Evolutionary conservation across 2,329 filamentous ascomycete species (phyloP), one percentile per base, ranked within the genome.

Genomic region (Ascochyta koolunga): DNA sequence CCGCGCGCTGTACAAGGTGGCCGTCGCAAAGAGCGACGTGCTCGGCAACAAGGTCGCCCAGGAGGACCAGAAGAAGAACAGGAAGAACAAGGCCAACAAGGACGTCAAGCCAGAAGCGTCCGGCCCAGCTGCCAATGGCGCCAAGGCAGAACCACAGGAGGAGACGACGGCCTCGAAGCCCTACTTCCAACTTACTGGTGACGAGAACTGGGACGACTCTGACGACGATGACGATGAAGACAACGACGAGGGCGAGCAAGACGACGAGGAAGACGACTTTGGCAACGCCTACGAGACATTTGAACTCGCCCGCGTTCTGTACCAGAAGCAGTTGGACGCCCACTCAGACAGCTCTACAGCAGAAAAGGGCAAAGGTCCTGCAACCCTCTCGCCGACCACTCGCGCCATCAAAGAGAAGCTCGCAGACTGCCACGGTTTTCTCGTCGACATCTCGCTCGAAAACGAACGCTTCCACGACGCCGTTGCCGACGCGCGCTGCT

Each of bases 381-480:
- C 76, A 6, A 77, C 59, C 54, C 72, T 59, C 55, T 76, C 35
- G 58, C 74, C 44, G 53, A 68, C 64, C 56, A 70, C 50, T 49
- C 72, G 61, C 37, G 54, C 59, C 25, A 66, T 71, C 70, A 93
- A 92, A 76, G 91, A 96, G 76, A 87, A 91, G 51, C 83, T 98
- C 29, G 91, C 91, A 56, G 95, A 99, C 71, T 96, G 91, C 8
- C 91, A 97, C 73, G 93, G 97, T 72, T 84, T 96, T 50, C 89
- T 98, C 58, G 90, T 93, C 9, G 95, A 99, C 76, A 97, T 99
- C 58, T 96, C 90, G n/a, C 82, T 99, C 24, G 95, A 99, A 78
- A 96, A 95, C 64, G 95, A 98, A 77, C 88, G 89, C 79, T 99
- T 96, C 71, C 82, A 85, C 36, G 88, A 91, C 62, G 93, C 95